Conservation (phyloP, 805 yeast genomes). For the Candida rishiriensis region DNA sequence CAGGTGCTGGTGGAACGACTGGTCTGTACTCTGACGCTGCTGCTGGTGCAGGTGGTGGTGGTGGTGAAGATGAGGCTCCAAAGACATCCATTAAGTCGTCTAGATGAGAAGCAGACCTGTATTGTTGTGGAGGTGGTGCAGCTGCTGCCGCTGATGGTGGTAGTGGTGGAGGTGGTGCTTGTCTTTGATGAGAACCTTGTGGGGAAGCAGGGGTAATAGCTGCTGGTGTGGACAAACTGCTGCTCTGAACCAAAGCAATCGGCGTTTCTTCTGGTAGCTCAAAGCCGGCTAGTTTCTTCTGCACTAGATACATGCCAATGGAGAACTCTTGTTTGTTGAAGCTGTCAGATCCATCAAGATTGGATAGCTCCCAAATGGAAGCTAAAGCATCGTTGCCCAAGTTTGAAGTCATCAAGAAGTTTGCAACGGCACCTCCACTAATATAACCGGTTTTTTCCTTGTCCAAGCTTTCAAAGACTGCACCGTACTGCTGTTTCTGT, state of each 20-base stretch:
- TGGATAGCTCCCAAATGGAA: constrained; percentile 90
- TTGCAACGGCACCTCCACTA: constrained; percentile 78
- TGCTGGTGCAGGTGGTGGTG: constrained; percentile 13
- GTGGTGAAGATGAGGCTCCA: constrained; percentile 31
- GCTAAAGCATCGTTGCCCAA: constrained; percentile 83
- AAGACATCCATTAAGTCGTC: constrained; percentile 65
- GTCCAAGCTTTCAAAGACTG: constrained; percentile 76
- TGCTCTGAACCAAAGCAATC: constrained; percentile 40
- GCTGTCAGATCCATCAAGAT: constrained; percentile 78
- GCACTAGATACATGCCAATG: constrained; percentile 90
- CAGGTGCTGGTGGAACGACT: constrained; percentile 29
- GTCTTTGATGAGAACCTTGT: constrained; percentile 10
- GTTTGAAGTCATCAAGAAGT: constrained; percentile 82
- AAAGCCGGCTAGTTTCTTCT: constrained; percentile 71
- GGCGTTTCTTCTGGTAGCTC: constrained; percentile 80
- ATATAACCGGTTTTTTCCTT: constrained; percentile 56
- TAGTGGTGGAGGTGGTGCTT: constrained; percentile 8
- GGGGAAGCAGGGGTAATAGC: constrained; percentile 1
- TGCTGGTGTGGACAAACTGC: constrained; percentile 23
- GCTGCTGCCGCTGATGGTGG: constrained; percentile 16
- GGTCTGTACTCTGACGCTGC: constrained; percentile 20
- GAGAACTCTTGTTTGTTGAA: constrained; percentile 82
- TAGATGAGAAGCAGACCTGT: constrained; percentile 37
- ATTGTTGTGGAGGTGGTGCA: constrained; percentile 9
- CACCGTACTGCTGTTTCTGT: constrained; percentile 73